Base-by-base conservation (phyloP, 2,329 filamentous ascomycete species). In the Epichloe typhina region DNA sequence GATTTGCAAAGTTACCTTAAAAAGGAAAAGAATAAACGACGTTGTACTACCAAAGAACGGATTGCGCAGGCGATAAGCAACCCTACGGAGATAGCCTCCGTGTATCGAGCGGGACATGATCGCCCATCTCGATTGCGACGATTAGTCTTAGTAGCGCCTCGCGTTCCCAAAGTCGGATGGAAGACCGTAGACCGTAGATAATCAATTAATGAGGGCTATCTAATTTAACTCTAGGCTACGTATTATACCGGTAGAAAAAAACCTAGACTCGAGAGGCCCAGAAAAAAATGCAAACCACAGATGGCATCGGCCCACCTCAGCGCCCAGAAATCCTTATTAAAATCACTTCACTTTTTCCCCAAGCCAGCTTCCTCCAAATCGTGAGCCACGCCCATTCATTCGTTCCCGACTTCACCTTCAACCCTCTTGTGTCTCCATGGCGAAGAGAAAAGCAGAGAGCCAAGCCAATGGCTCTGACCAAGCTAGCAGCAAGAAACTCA, bases 371-470 rank as follows among this genome's bases (percentile, higher is more conserved):
- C 84, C 44, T 82, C 77, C 1, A 2, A 31, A 31, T 31, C 8
- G 71, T 66, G 0, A n/a, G 41, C 13, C n/a, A 13, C n/a, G 26
- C 23, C 23, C 23, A 40, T 36, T 41, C 3, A 40, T 21, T 21
- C 33, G 17, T 17, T 13, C 17, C 11, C n/a, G 37, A n/a, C 35
- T 23, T 12, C n/a, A 33, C 23, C 4, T 46, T 46, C n/a, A 21
- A 37, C 33, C 15, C n/a, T 46, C 17, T 26, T 39, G 46, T 42
- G 44, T 42, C 51, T 26, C 11, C 26, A n/a, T 17, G 12, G 79
- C 79, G 75, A 82, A 82, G 69, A 75, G 79, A 69, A 82, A 82
- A 64, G 77, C 78, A 54, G 72, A 74, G 45, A 63, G 66, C 54
- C 68, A 71, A 55, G 62, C 64, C 49, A 66, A 63, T 54, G 66